Evolutionary conservation across 371 early-diverging fungal species (phyloP).

Genomic region (Saksenaea oblongispora): DNA sequence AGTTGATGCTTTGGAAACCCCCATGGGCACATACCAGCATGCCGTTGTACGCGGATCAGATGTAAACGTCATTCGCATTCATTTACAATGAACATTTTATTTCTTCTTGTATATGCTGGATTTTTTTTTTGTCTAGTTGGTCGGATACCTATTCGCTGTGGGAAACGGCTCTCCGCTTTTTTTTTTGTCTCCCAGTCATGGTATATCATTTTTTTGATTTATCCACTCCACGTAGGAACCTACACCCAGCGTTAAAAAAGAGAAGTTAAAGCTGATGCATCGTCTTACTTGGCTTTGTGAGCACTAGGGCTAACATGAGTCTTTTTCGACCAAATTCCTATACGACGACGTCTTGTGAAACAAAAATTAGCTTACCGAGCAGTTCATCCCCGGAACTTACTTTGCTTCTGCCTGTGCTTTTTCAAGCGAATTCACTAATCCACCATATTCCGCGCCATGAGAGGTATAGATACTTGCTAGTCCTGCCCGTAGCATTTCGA

Average conservation of each 20-base stretch:
- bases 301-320: slow-evolving; percentile 40
- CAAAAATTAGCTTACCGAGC: background rate
- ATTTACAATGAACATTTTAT: background rate
- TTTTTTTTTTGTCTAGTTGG: background rate
- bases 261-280: background rate
- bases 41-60: slow-evolving; percentile 57
- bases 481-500: slow-evolving; percentile 70
- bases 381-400: slow-evolving; percentile 38
- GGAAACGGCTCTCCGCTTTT: background rate
- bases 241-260: background rate
- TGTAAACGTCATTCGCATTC: slow-evolving; percentile 10
- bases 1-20: slow-evolving; percentile 46
- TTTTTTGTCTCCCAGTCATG: background rate
- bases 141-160: no score
- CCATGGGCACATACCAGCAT: slow-evolving; percentile 45
- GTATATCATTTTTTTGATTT: background rate
- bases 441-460: slow-evolving; percentile 72
- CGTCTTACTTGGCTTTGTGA: slow-evolving; percentile 44
- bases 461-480: slow-evolving; percentile 69
- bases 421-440: slow-evolving; percentile 43
- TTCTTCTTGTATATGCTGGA: background rate
- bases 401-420: slow-evolving; percentile 58
- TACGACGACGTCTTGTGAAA: slow-evolving; percentile 18
- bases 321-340: slow-evolving; percentile 46
- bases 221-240: slow-evolving; percentile 8